A percentile compares a stretch with the other conserved stretches of the same genome.
Evolutionary conservation across 768 basidiomycete genomes (phyloP).

Genomic region (Boletales sp.): DNA sequence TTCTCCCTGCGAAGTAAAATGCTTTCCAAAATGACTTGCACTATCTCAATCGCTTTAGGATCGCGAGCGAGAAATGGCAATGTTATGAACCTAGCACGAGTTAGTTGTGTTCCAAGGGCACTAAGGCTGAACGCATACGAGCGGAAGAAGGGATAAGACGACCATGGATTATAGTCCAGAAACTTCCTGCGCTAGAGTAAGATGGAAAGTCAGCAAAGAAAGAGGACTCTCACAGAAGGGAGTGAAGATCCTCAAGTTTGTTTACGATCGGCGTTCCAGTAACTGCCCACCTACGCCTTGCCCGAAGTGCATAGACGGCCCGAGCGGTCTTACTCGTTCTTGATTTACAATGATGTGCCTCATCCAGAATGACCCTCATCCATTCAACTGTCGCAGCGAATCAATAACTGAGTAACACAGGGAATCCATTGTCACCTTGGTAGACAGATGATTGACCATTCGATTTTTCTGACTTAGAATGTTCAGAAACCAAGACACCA

Average conservation of each 20-base stretch:
- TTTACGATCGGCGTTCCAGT: constrained; percentile 97
- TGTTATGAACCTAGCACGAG: constrained; percentile 68
- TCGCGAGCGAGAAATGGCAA: constrained; percentile 89
- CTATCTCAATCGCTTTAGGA: constrained; percentile 89
- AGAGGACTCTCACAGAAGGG: constrained; percentile 60
- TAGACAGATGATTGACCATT: constrained; percentile 55
- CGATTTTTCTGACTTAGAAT: constrained; percentile 64
- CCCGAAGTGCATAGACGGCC: constrained; percentile 81
- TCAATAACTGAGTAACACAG: constrained; percentile 5
- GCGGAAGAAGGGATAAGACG: constrained; percentile 83
- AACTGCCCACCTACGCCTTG: constrained; percentile 83
- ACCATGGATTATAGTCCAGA: constrained; percentile 76
- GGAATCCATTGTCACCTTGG: constrained; percentile 49
- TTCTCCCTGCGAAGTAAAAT: constrained; percentile 89
- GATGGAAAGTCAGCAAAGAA: constrained; percentile 38
- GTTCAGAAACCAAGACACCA: constrained; percentile 87
- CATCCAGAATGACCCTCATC: constrained; percentile 83
- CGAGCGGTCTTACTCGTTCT: constrained; percentile 83
- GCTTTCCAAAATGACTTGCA: constrained; percentile 90
- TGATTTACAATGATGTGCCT: constrained; percentile 94
- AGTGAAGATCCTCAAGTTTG: constrained; percentile 86
- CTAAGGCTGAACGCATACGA: constrained; percentile 46
- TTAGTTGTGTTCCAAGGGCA: neutral
- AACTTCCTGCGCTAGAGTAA: constrained; percentile 53
- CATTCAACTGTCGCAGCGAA: constrained; percentile 55